These are phyloP conservation scores for Melanopsichium pennsylvanicum DNA, from an alignment of 1,284 basidiomycete species.

Conservation along the genomic window DNA sequence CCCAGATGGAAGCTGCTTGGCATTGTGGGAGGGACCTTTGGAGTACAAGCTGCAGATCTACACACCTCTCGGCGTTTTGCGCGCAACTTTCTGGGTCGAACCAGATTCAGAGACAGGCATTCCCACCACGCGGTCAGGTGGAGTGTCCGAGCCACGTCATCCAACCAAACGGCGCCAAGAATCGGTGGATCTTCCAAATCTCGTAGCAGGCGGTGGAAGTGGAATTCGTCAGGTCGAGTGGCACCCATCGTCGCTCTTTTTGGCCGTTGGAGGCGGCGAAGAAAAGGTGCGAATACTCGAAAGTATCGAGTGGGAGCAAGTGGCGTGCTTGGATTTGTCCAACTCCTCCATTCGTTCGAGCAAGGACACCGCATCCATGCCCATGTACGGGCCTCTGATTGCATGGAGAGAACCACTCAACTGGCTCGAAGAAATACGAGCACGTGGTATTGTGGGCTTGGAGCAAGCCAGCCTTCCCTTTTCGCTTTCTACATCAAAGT, in stretches of 20 bases:
- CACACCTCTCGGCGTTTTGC: constrained; percentile 75
- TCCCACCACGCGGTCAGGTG: constrained; percentile 23
- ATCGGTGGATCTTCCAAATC: constrained; percentile 7
- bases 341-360: constrained; percentile 16
- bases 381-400: constrained; percentile 24
- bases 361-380: constrained; percentile 5
- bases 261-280: constrained; percentile 65
- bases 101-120: constrained; percentile 24
- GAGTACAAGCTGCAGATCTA: constrained; percentile 83
- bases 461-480: constrained; percentile 46
- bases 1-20: constrained; percentile 80
- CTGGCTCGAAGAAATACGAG: constrained; percentile 61
- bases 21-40: constrained; percentile 77
- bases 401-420: constrained; percentile 58
- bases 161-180: constrained; percentile 14
- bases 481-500: constrained; percentile 19
- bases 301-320: constrained; percentile 32
- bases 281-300: constrained; percentile 56
- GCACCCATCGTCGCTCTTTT: constrained; percentile 60
- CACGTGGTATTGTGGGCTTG: constrained; percentile 59
- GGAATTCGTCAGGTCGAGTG: constrained; percentile 63
- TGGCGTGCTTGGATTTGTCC: constrained; percentile 23
- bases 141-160: constrained; percentile 12
- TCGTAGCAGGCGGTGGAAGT: constrained; percentile 53
- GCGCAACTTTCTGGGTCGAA: constrained; percentile 72